Evolutionary conservation across 2,329 filamentous ascomycete species (phyloP).

Genomic region (Hortaea sp.): DNA sequence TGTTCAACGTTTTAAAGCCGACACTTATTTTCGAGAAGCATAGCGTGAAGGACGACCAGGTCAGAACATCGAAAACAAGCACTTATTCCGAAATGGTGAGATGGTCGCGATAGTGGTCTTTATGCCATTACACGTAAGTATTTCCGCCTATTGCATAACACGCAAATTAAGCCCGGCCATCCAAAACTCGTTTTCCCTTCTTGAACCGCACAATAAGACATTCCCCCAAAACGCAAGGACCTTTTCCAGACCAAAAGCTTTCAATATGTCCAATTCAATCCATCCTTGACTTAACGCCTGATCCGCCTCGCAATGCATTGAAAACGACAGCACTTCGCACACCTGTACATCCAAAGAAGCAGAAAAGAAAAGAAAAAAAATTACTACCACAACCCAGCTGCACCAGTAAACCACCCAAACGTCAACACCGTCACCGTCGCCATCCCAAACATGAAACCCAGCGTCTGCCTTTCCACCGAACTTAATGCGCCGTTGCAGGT

Average conservation of each 20-base stretch:
- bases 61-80: too few relatives aligned
- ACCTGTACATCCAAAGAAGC: not conserved
- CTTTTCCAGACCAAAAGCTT: too few relatives aligned
- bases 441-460: conserved; percentile 48
- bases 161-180: too few relatives aligned
- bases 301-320: conserved; percentile 3
- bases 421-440: conserved; percentile 46
- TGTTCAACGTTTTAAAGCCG: too few relatives aligned
- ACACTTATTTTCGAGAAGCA: too few relatives aligned
- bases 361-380: not conserved
- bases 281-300: not conserved
- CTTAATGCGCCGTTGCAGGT: conserved; percentile 48
- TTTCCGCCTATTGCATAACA: not conserved
- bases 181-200: too few relatives aligned
- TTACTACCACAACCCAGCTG: conserved; percentile 30
- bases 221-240: too few relatives aligned
- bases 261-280: not conserved
- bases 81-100: too few relatives aligned
- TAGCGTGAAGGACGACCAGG: too few relatives aligned
- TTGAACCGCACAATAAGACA: too few relatives aligned
- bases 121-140: not conserved
- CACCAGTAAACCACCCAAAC: conserved; percentile 43
- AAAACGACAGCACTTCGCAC: not conserved
- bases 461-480: conserved; percentile 42
- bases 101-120: too few relatives aligned